A percentile compares a stretch with the other conserved stretches of the same genome.
Evolutionary conservation across 768 basidiomycete genomes (phyloP).

Genomic region (Macrocybe gigantea): DNA sequence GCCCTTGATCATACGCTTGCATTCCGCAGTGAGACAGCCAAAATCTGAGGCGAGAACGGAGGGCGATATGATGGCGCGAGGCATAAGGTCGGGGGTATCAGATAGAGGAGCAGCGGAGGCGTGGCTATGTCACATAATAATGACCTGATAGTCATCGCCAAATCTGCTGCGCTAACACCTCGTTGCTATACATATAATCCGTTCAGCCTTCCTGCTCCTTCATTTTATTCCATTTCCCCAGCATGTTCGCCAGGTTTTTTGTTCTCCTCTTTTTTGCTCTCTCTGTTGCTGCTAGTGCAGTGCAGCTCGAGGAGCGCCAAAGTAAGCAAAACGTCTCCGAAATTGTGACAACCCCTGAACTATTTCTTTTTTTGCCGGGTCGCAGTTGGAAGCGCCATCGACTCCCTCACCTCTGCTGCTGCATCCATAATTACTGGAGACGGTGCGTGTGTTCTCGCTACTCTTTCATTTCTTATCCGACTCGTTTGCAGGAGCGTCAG

Average conservation of each 20-base stretch:
- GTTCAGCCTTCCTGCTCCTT: neutral
- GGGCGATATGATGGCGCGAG: constrained; percentile 89
- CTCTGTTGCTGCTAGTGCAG: constrained; percentile 28
- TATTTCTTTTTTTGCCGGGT: neutral
- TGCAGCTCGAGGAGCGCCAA: constrained; percentile 33
- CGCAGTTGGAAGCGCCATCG: constrained; percentile 31
- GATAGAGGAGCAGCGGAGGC: neutral
- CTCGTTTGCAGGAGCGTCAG: constrained; percentile 24
- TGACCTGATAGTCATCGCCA: constrained; percentile 3
- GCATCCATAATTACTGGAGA: constrained; percentile 20
- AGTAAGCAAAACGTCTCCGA: constrained; percentile 20
- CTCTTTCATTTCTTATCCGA: neutral
- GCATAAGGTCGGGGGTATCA: constrained; percentile 41
- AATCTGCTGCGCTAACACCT: neutral
- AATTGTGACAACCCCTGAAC: constrained; percentile 1
- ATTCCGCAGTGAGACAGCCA: constrained; percentile 91
- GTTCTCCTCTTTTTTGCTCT: constrained; percentile 28
- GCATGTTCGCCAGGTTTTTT: constrained; percentile 36
- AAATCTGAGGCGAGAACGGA: constrained; percentile 98
- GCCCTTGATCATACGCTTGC: constrained; percentile 90
- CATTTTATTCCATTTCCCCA: constrained; percentile 8
- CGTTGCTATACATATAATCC: too few species aligned
- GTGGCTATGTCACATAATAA: neutral
- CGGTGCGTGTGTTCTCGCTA: constrained; percentile 14
- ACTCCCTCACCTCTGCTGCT: constrained; percentile 30